phyloP scores from a whole-genome alignment of 2,329 filamentous ascomycete genomes.

The Aspergillus sp. region DNA sequence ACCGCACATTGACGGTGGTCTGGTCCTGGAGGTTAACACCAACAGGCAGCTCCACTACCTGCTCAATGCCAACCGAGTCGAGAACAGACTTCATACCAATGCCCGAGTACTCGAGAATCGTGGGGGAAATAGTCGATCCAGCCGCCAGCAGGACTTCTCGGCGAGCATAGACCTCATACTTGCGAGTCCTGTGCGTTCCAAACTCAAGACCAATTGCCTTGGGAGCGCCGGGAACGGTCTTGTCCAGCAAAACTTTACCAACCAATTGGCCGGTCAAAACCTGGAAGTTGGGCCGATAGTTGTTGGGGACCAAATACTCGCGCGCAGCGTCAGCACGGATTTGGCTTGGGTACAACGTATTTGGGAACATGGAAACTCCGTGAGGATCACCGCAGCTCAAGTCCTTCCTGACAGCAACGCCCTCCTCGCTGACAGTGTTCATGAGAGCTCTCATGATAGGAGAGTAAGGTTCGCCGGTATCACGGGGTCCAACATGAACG shows the following conservation, averaged over 20 bases:
- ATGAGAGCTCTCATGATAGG: slow-evolving; percentile 20
- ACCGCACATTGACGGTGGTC: slow-evolving; percentile 17
- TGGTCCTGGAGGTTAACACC: slow-evolving; percentile 26
- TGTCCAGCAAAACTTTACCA: slow-evolving; percentile 16
- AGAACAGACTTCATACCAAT: slow-evolving; percentile 18
- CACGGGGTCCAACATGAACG: slow-evolving; percentile 16
- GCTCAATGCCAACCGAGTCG: slow-evolving; percentile 10
- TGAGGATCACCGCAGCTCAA: slow-evolving; percentile 20
- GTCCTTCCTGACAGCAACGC: slow-evolving; percentile 14
- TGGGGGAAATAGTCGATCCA: slow-evolving; percentile 19
- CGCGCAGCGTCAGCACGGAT: slow-evolving; percentile 22
- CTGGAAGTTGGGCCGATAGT: slow-evolving; percentile 11
- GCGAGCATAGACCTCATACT: slow-evolving; percentile 15
- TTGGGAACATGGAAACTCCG: slow-evolving; percentile 25
- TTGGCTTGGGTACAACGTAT: slow-evolving; percentile 18
- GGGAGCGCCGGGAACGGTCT: neutral
- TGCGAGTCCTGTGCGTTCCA: slow-evolving; percentile 14
- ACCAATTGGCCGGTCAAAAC: slow-evolving; percentile 21
- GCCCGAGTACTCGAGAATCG: slow-evolving; percentile 23
- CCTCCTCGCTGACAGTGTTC: slow-evolving; percentile 7
- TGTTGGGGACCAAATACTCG: slow-evolving; percentile 21
- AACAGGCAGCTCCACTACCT: slow-evolving; percentile 21
- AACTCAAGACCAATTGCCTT: slow-evolving; percentile 21
- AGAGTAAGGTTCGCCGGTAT: slow-evolving; percentile 14
- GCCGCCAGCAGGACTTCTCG: slow-evolving; percentile 24